Evolutionary conservation across 306 rosid genomes (phyloP), one percentile per base, ranked within the genome.

Genomic region (Lupinus albus): DNA sequence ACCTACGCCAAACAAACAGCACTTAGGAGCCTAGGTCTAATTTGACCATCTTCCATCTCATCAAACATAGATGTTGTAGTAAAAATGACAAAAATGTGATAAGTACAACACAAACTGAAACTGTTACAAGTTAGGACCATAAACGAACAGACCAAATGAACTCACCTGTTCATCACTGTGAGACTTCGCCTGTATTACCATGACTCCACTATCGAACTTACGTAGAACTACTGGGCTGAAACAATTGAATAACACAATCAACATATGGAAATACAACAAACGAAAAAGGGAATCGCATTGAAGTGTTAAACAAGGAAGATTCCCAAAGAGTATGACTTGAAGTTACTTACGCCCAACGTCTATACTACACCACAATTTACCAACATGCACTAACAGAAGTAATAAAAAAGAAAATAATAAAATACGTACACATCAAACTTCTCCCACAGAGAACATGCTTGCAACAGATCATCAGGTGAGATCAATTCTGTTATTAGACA

Each of bases 171-270:
- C 85, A 56, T 93, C 98, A 72, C 98, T 93, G 33, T 88, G 92
- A 60, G 94, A 86, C 85, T 93, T 93, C 46, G 82, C 89, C 79
- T 84, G 95, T 83, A 93, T 86, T 73, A 93, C 97, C 97, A 87
- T 89, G 81, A 89, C 98, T 53, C 98, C 98, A 36, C 98, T 93
- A 81, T 89, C 98, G 82, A 93, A 93, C 82, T 88, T 89, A 41
- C 98, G 89, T 50, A 93, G 84, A 88, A 89, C 78, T 38, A 89
- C 88, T 44, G 87, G 88, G 70, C 97, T 93, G 90, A 49, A 48
- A 59, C 8, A 76, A 12, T 56, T 41, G 13, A 67, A 72, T 33
- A 21, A 74, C 38, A 78, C 36, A 25, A 45, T 55, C 55, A 70
- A 65, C 38, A 38, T 41, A 25, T 20, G 42, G 13, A 71, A 53